Evolutionary conservation across 2,329 filamentous ascomycete genomes (phyloP), one percentile per base, ranked within the genome.

Genomic region (Penicillium sp.): DNA sequence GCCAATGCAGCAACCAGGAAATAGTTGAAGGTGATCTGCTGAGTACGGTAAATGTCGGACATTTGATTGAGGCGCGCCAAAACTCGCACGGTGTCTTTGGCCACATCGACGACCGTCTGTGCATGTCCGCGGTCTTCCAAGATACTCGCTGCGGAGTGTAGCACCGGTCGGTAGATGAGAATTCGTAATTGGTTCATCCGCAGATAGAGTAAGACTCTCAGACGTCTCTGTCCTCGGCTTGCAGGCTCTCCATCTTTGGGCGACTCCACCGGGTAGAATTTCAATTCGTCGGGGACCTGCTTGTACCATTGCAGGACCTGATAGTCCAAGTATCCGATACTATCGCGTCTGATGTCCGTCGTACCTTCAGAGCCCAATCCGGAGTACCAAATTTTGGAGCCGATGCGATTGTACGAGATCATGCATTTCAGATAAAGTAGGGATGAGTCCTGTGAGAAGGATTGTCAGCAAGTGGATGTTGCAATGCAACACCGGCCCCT

Each of bases 181-280:
- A 90, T 93, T 4, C 90, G 85, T 71, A 95, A 88, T 72, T 95
- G 90, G 60, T 95, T 96, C 37, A 89, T 81, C 35, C 90, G 82
- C 12, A 96, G 74, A 64, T 94, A 93, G 13, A 93, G 84, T 66
- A 93, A 83, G 40, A 96, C 84, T 51, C 87, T 85, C 9, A 94
- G 74, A 4, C 90, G 83, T 57, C 84, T 83, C 18, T 85, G 72
- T 52, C 83, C 83, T 54, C 88, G 85, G 18, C 78, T 80, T 0
- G 79, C 76, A 0, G 76, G 75, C 8, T 77, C 71, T 29, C 63
- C 69, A 47, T 63, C 70, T 48, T 64, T 66, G 9, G 72, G 70
- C 12, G 77, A 58, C 63, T 82, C 71, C 65, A 78, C 58, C 70
- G 74, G 79, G 63, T 80, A 75, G 75, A 87, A 77, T 72, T 83